Conservation (phyloP, 768 basidiomycete species). For the Hydnum rufescens region DNA sequence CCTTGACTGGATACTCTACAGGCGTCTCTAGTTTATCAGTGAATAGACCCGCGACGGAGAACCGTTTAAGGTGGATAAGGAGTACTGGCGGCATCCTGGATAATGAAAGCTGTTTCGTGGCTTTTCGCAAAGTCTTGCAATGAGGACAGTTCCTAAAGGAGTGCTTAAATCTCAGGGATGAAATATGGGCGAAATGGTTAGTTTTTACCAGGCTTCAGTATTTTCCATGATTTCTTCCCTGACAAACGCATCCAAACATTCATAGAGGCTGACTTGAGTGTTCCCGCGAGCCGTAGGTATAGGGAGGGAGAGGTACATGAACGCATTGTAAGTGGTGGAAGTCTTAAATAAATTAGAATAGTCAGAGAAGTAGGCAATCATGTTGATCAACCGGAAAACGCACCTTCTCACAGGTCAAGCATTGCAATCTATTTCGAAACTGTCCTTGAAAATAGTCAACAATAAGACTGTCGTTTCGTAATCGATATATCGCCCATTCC, state of each 20-base stretch:
- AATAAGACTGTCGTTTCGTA: slow-evolving; percentile 79
- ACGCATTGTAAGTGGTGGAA: slow-evolving; percentile 90
- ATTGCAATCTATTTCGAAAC: slow-evolving; percentile 75
- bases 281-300: slow-evolving; percentile 50
- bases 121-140: slow-evolving; percentile 75
- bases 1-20: slow-evolving; percentile 65
- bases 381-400: slow-evolving; percentile 10
- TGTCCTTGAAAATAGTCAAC: slow-evolving; percentile 98
- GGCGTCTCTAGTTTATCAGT: slow-evolving; percentile 93
- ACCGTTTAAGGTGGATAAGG: slow-evolving; percentile 80
- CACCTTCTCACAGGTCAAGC: slow-evolving; percentile 78
- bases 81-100: slow-evolving; percentile 87
- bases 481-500: slow-evolving; percentile 82
- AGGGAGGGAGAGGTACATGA: slow-evolving; percentile 86
- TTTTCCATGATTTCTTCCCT: slow-evolving; percentile 78
- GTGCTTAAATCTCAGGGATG: no score
- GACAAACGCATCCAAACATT: slow-evolving; percentile 80
- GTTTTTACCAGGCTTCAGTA: slow-evolving; percentile 74
- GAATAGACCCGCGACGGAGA: slow-evolving; percentile 77
- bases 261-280: slow-evolving; percentile 44
- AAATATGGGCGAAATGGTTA: no score
- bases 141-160: slow-evolving; percentile 74
- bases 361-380: slow-evolving; percentile 5
- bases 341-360: slow-evolving; percentile 33
- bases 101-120: slow-evolving; percentile 71